Conservation (phyloP, 371 early-diverging fungal genomes). For the Mucor ambiguus region DNA sequence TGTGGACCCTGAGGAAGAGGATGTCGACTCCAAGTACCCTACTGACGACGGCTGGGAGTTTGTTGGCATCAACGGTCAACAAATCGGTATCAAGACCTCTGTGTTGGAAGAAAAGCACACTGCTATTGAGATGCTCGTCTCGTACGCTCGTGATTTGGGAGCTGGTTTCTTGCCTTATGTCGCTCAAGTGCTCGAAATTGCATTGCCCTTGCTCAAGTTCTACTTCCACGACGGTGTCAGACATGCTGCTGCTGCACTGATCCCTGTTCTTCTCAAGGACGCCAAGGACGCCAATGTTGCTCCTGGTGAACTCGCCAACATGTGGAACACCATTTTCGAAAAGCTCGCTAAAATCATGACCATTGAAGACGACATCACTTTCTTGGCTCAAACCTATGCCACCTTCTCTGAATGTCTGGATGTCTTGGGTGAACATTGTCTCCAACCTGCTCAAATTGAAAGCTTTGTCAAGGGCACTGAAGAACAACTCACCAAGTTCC, state of each 20-base stretch:
- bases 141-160: slow-evolving; percentile 92
- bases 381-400: slow-evolving; percentile 74
- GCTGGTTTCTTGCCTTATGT: slow-evolving; percentile 88
- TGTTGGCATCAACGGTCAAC: slow-evolving; percentile 84
- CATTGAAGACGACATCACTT: slow-evolving; percentile 78
- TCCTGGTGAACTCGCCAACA: slow-evolving; percentile 45
- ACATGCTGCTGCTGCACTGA: slow-evolving; percentile 81
- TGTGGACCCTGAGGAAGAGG: slow-evolving; percentile 83
- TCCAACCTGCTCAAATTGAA: slow-evolving; percentile 66
- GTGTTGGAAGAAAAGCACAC: slow-evolving; percentile 96
- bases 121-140: slow-evolving; percentile 96
- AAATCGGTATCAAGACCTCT: slow-evolving; percentile 94
- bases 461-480: slow-evolving; percentile 68
- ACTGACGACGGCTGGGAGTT: slow-evolving; percentile 97
- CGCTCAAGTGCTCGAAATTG: slow-evolving; percentile 76
- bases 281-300: slow-evolving; percentile 57
- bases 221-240: slow-evolving; percentile 97
- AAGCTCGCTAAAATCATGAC: slow-evolving; percentile 72
- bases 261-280: slow-evolving; percentile 79
- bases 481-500: slow-evolving; percentile 71
- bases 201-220: slow-evolving; percentile 90
- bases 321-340: slow-evolving; percentile 70
- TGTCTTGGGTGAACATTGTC: slow-evolving; percentile 65
- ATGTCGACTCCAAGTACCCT: slow-evolving; percentile 81
- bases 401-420: slow-evolving; percentile 79